Percentiles rank a stretch among this genome's conserved stretches.
These are phyloP conservation scores for Calocybe gangraenosa DNA, from an alignment of 768 basidiomycete genomes.

Conservation along the genomic window DNA sequence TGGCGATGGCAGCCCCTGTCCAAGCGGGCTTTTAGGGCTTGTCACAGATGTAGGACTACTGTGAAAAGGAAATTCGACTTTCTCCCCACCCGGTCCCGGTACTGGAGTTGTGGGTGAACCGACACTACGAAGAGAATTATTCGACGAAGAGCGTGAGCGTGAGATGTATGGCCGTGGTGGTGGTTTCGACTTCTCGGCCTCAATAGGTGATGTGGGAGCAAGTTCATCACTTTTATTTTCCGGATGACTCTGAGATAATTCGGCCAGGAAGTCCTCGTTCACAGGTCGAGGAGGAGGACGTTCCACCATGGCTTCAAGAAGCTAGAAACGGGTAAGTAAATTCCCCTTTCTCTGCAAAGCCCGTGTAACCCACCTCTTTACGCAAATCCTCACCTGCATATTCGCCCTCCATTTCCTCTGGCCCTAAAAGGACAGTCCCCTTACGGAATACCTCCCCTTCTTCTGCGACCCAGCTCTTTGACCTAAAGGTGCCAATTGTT, in stretches of 20 bases:
- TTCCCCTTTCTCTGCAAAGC: conserved; percentile 1
- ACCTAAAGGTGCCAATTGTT: conserved; percentile 42
- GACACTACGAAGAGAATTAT: conserved; percentile 34
- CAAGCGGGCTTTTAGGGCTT: conserved; percentile 15
- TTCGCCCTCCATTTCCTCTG: conserved; percentile 87
- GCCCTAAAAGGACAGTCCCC: conserved; percentile 72
- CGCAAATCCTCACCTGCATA: conserved; percentile 87
- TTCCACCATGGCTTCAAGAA: conserved; percentile 83
- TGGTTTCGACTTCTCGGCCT: conserved; percentile 28
- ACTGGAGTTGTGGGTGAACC: conserved; percentile 30
- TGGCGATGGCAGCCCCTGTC: conserved; percentile 8
- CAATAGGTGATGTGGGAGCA: conserved; percentile 24
- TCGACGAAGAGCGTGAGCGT: conserved; percentile 48
- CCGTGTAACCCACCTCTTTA: conserved; percentile 52
- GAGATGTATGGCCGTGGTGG: conserved; percentile 58
- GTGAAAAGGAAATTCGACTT: conserved; percentile 13
- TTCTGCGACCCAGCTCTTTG: conserved; percentile 82
- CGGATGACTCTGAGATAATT: conserved; percentile 21
- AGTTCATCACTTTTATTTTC: conserved; percentile 16
- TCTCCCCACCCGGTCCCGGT: conserved; percentile 8
- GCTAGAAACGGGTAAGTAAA: conserved; percentile 33
- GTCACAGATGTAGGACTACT: conserved; percentile 9
- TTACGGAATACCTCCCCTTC: conserved; percentile 97
- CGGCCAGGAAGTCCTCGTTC: conserved; percentile 55
- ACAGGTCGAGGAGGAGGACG: conserved; percentile 75